Conservation (phyloP, 179 eudicot genomes). For the Dionaea muscipula region DNA sequence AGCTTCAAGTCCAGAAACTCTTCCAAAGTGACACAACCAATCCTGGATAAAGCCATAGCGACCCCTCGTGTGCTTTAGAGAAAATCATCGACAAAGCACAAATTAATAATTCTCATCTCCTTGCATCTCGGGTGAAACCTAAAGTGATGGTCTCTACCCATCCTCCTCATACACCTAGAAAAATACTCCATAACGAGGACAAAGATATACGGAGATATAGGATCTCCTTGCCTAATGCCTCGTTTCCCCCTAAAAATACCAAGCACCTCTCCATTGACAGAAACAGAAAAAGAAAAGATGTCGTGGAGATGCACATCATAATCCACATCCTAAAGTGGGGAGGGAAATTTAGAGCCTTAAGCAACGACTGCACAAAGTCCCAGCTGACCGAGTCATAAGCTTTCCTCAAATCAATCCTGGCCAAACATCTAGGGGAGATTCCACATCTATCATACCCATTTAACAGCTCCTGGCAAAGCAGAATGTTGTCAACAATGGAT, state of each 20-base stretch:
- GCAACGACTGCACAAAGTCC: not conserved
- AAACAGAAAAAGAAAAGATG: not conserved
- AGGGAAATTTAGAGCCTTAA: not conserved
- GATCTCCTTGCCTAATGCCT: not conserved
- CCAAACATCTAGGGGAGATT: not conserved
- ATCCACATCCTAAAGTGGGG: not conserved
- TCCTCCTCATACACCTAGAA: not conserved
- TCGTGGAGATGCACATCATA: not conserved
- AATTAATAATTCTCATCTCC: no score
- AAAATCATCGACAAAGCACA: no score
- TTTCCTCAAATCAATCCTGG: not conserved
- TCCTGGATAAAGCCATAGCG: no score
- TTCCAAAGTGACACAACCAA: no score
- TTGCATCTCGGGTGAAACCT: no score
- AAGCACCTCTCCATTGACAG: not conserved
- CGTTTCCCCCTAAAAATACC: not conserved
- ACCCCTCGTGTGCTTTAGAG: no score
- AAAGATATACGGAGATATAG: not conserved
- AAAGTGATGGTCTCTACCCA: no score
- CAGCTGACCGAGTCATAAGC: not conserved
- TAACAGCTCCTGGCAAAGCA: not conserved
- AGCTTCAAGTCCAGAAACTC: no score
- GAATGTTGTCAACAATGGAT: not conserved
- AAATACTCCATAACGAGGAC: conserved; percentile 1
- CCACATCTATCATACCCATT: not conserved